phyloP scores from a whole-genome alignment of 345 rosid genomes.

The Lumnitzera racemosa region DNA sequence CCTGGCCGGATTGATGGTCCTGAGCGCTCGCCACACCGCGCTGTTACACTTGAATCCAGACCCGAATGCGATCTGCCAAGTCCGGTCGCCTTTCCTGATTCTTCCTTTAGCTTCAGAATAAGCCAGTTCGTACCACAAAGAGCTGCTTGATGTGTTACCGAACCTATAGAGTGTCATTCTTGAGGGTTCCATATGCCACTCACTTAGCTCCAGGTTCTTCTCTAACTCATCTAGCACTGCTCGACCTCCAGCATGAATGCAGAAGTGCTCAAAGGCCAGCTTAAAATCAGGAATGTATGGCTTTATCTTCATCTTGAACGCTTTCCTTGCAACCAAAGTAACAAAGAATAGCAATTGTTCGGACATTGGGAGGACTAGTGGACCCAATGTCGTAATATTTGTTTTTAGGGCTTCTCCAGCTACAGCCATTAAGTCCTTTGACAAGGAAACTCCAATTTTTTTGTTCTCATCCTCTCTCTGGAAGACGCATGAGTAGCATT shows the following conservation, averaged over 20 bases:
- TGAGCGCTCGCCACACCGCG: constrained; percentile 80
- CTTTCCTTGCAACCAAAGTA: constrained; percentile 63
- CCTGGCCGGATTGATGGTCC: constrained; percentile 53
- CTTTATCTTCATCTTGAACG: constrained; percentile 57
- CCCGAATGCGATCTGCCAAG: constrained; percentile 94
- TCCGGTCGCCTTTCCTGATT: constrained; percentile 70
- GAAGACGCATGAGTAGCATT: constrained; percentile 63
- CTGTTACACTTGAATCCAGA: constrained; percentile 97
- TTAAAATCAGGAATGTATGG: constrained; percentile 85
- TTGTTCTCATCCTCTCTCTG: constrained; percentile 65
- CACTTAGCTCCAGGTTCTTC: constrained; percentile 64
- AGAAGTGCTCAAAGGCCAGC: constrained; percentile 83
- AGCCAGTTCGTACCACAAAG: constrained; percentile 85
- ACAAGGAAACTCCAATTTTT: constrained; percentile 64
- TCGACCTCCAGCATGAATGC: constrained; percentile 86
- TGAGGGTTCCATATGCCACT: constrained; percentile 94
- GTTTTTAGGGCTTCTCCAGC: constrained; percentile 94
- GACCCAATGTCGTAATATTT: constrained; percentile 86
- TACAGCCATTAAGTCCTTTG: constrained; percentile 88
- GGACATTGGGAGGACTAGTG: constrained; percentile 82
- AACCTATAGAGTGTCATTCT: constrained; percentile 84
- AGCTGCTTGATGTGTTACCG: constrained; percentile 90
- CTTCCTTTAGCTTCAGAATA: constrained; percentile 84
- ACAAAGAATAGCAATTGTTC: constrained; percentile 71
- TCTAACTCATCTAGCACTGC: constrained; percentile 86